These are phyloP conservation scores for Termitomyces sp. DNA, from an alignment of 768 basidiomycete genomes.

Conservation along the genomic window DNA sequence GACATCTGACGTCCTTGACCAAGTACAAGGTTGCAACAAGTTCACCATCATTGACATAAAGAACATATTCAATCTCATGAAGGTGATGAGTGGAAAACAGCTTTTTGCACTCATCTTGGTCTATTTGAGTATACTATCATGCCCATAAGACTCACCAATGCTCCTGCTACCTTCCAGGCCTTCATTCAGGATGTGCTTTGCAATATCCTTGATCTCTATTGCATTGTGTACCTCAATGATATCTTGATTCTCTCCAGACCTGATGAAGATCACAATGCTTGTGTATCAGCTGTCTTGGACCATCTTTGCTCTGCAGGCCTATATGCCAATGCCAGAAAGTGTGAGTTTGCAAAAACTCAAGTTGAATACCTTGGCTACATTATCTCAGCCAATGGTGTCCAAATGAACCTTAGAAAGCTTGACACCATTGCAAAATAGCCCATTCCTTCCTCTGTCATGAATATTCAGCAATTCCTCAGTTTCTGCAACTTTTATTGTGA, in stretches of 20 bases:
- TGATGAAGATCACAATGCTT: background rate
- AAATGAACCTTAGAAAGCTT: constrained; percentile 5
- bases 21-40: background rate
- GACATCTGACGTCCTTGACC: constrained; percentile 7
- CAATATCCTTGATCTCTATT: too few relatives aligned
- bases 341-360: background rate
- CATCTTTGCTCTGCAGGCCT: too few relatives aligned
- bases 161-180: background rate
- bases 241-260: background rate
- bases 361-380: background rate
- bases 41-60: constrained; percentile 28
- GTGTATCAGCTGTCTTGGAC: background rate
- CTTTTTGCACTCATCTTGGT: constrained; percentile 31
- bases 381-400: background rate
- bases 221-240: too few relatives aligned
- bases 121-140: constrained; percentile 35
- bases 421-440: constrained; percentile 26
- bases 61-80: constrained; percentile 30
- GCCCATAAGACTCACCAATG: constrained; percentile 15
- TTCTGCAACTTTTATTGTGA: constrained; percentile 36
- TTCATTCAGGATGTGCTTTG: too few relatives aligned
- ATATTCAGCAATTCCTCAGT: constrained; percentile 32
- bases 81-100: constrained; percentile 39
- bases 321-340: background rate
- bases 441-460: constrained; percentile 10